Conservation (phyloP, 2,329 filamentous ascomycete species). For the Madurella mycetomatis region DNA sequence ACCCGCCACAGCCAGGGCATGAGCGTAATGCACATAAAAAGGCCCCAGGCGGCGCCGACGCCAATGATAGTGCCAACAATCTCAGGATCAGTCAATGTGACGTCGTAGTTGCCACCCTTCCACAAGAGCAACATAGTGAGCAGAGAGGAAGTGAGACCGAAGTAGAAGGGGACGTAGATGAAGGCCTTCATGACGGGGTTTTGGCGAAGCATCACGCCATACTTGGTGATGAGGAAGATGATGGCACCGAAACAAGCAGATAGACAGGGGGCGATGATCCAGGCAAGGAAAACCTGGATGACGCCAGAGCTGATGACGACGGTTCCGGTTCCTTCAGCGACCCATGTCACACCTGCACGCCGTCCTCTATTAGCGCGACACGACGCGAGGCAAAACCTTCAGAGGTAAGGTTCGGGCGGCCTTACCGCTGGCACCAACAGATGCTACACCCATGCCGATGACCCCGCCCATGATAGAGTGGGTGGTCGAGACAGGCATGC, state of each 20-base stretch:
- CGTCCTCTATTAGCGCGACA: background rate
- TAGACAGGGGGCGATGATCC: slow-evolving; percentile 56
- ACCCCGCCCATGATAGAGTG: slow-evolving; percentile 58
- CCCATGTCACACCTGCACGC: slow-evolving; percentile 43
- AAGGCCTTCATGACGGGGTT: slow-evolving; percentile 52
- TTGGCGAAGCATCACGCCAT: slow-evolving; percentile 48
- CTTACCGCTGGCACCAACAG: slow-evolving; percentile 44
- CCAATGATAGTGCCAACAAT: slow-evolving; percentile 53
- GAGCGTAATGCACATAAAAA: slow-evolving; percentile 50
- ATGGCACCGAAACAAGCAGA: slow-evolving; percentile 49
- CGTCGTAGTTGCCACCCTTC: slow-evolving; percentile 44
- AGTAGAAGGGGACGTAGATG: slow-evolving; percentile 51
- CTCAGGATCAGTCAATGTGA: slow-evolving; percentile 45
- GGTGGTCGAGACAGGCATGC: slow-evolving; percentile 58
- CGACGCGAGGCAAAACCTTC: no score
- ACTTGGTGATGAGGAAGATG: slow-evolving; percentile 55
- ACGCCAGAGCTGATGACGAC: slow-evolving; percentile 45
- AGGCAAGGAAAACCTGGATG: slow-evolving; percentile 56
- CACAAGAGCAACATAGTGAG: slow-evolving; percentile 59
- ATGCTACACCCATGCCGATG: slow-evolving; percentile 55
- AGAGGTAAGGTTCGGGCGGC: background rate
- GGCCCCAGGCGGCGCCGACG: slow-evolving; percentile 45
- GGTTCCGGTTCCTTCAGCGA: slow-evolving; percentile 38
- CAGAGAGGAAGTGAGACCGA: slow-evolving; percentile 50
- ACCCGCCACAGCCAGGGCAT: slow-evolving; percentile 56